Evolutionary conservation across 1,284 basidiomycete genomes (phyloP), one percentile per base, ranked within the genome.

Genomic region (Heterobasidion occidentale): DNA sequence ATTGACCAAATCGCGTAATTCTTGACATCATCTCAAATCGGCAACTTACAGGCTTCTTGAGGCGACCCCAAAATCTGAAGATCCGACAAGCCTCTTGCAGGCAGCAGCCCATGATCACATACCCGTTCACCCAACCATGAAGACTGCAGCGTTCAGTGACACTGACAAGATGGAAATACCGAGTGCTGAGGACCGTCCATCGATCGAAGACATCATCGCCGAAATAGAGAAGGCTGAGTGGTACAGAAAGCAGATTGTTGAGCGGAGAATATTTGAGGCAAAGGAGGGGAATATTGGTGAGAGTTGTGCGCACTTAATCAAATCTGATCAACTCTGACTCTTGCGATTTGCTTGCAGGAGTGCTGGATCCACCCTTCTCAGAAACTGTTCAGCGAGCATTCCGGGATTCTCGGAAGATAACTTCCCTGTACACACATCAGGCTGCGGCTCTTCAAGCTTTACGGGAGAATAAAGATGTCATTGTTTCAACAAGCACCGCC

Each of bases 401-500:
- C 27, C 65, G 70, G 50, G 70, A 75, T n/a, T 79, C 88, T 1
- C 76, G 87, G 56, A 80, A 80, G 36, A 92, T 95, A 36, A 71
- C 71, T 2, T 72, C 78, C 2, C 70, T 95, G 45, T 96, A 94
- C 66, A 75, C 74, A 5, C 94, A 96, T 63, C 93, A 96, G 70
- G 83, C 83, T 4, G 73, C 77, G 36, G 90, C 94, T 1, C 87
- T 96, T 59, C 79, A 83, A 59, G 82, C 85, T 0, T 74, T 96
- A 17, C 68, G 74, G 9, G 65, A 71, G 42, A 80, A 81, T 7
- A 79, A 80, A 54, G 78, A 92, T 67, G 92, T 94, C 27, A 91
- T 96, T 51, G 90, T 95, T 17, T 94, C 91, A 1, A 96, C 93
- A 0, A 89, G 87, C 62, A 96, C 94, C 2, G 92, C 92, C 2